Evolutionary conservation across 345 rosid species (phyloP), one percentile per base, ranked within the genome.

Genomic region (Hypericum perforatum): DNA sequence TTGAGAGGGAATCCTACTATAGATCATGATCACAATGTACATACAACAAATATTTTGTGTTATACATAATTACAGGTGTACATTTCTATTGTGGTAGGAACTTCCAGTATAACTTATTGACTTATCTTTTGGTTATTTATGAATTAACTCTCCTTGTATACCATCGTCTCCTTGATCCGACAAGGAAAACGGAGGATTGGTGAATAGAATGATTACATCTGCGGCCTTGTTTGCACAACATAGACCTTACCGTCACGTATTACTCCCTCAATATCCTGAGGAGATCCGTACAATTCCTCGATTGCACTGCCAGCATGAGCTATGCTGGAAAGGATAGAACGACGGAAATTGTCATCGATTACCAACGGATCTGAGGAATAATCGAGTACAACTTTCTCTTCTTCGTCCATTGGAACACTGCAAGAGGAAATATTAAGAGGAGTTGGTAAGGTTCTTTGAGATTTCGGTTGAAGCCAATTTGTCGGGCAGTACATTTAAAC

Each of bases 401-500:
- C 98, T 75, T 85, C 85, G 54, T 92, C 97, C 91, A 88, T 92
- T 40, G 98, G 94, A 52, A 92, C 97, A 71, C 98, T 92, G 85
- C 71, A 62, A 39, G 48, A 45, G 15, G 9, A 1, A 13, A 32
- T 3, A 14, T 15, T 8, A 32, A 46, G 9, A 43, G 41, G 15
- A 41, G 32, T 37, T 22, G 32, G 32, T 22, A 22, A 22, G 32
- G 32, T 22, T 22, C 32, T 22, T 22, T 4, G 32, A 22, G 32
- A 22, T 22, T 4, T 22, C 32, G 1, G 32, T 22, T 22, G 1
- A 22, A 22, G 32, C 32, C 32, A 22, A 22, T 22, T 22, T 22
- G 32, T 4, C 32, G 4, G 32, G 32, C 32, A 22, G 32, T 22
- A 1, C 2, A 4, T 22, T n/a, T n/a, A n/a, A 22, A 22, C 32